phyloP scores from a whole-genome alignment of 441 rosid species.

The Erodium moschatum region DNA sequence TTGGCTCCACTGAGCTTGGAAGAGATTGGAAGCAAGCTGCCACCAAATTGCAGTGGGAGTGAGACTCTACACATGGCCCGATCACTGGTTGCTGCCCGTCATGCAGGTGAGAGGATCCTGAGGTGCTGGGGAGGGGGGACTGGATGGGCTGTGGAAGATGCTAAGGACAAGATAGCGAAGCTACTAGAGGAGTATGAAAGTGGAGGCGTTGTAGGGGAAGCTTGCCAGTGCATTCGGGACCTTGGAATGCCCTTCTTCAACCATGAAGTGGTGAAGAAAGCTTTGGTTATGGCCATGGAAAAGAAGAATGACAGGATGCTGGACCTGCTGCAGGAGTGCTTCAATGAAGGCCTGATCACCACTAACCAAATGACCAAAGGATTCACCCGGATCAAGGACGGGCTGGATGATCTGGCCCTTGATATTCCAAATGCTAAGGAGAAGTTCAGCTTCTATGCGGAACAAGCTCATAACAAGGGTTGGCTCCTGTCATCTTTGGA shows the following conservation, averaged over 20 bases:
- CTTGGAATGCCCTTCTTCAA: constrained; percentile 95
- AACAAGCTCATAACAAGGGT: constrained; percentile 61
- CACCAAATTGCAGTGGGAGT: constrained; percentile 67
- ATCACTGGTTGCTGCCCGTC: constrained; percentile 77
- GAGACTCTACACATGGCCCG: constrained; percentile 74
- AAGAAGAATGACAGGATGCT: constrained; percentile 85
- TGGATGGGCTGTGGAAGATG: constrained; percentile 99
- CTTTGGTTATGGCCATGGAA: constrained; percentile 99
- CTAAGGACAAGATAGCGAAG: constrained; percentile 88
- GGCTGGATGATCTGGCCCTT: constrained; percentile 85
- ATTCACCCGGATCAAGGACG: constrained; percentile 72
- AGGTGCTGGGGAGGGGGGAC: constrained; percentile 99
- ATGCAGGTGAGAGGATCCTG: constrained; percentile 90
- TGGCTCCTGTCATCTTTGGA: constrained; percentile 69
- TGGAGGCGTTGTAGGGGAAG: constrained; percentile 84
- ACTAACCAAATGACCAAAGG: constrained; percentile 91
- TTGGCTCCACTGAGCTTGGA: constrained; percentile 83
- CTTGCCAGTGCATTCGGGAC: constrained; percentile 95
- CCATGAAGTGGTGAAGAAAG: constrained; percentile 98
- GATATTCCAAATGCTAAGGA: constrained; percentile 91
- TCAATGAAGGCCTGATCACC: constrained; percentile 82
- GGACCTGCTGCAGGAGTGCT: constrained; percentile 75
- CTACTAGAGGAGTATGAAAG: constrained; percentile 85
- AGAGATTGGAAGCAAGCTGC: constrained; percentile 62
- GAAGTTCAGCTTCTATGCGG: constrained; percentile 58